Conservation (phyloP, 2,329 filamentous ascomycete species). For the Thielaviopsis populi region DNA sequence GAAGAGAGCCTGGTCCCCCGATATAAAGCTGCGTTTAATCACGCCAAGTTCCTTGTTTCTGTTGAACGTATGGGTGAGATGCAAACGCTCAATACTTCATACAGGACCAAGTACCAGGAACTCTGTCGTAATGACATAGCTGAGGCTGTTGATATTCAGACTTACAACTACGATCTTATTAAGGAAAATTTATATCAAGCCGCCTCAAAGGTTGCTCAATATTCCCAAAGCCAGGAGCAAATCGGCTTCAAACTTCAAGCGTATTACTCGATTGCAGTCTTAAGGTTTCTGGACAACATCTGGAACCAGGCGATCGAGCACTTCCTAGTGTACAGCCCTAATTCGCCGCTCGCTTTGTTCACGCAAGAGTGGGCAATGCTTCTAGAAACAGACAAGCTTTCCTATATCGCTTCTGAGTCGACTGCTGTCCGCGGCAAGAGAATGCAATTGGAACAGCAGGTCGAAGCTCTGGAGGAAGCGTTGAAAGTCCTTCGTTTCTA, state of each 20-base stretch:
- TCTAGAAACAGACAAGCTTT: conserved; percentile 19
- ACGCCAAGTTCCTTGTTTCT: conserved; percentile 20
- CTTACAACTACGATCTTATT: no score
- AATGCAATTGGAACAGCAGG: conserved; percentile 25
- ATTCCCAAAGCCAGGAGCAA: conserved; percentile 19
- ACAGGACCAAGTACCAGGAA: neutral
- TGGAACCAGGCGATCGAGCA: conserved; percentile 23
- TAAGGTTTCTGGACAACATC: conserved; percentile 26
- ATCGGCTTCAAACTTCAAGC: conserved; percentile 24
- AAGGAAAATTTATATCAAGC: no score
- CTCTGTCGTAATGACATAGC: conserved; percentile 4
- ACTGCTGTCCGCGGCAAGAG: conserved; percentile 27
- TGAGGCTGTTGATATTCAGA: neutral
- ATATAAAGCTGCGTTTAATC: conserved; percentile 20
- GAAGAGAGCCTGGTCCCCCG: conserved; percentile 18
- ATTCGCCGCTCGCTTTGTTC: conserved; percentile 22
- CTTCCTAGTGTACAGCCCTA: conserved; percentile 20
- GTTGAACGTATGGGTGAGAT: conserved; percentile 22
- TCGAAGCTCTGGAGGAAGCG: neutral
- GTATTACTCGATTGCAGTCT: conserved; percentile 24
- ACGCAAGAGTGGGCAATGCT: conserved; percentile 23
- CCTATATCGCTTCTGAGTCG: conserved; percentile 21
- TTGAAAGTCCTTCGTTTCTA: neutral
- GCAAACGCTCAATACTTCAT: conserved; percentile 22
- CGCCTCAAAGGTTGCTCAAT: no score